Base-by-base conservation (phyloP, 805 yeast genomes). In the Saturnispora hagleri region DNA sequence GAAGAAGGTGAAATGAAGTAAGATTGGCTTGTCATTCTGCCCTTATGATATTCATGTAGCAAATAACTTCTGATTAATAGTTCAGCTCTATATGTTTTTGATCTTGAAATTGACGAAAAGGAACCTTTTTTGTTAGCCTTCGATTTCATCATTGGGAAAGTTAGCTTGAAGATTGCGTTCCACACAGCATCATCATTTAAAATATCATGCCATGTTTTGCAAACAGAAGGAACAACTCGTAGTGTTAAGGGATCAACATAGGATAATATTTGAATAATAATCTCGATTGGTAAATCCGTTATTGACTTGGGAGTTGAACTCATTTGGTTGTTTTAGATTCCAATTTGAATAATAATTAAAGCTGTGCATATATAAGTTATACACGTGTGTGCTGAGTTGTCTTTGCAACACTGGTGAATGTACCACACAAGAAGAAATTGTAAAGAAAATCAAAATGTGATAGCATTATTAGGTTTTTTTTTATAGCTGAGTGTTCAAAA, bases 101-200 rank as follows among this genome's bases (percentile, higher is more conserved):
- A 69, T n/a, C 74, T 63, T 2, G 77, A 65, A 12, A 74, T 62
- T 5, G 77, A 68, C 4, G 81, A 72, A 54, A 79, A 78, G 4
- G 43, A 50, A 27, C 43, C 28, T 22, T 47, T 36, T 31, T 17
- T 15, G 10, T 34, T 42, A 6, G 59, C 34, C 58, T 66, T 40
- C 8, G 44, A 41, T 7, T 22, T 24, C n/a, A 24, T 24, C 5
- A 69, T 66, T 1, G 71, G 70, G 55, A 74, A 75, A 46, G 68
- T 65, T 34, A 63, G 56, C 33, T 61, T 61, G 57, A 78, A 78
- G 6, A 78, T 71, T 38, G 66, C 69, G 54, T 65, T 63, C 83
- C 83, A 79, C 26, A 77, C 72, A 10, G 67, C 62, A 51, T 71
- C 69, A 57, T 77, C 77, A 50, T 68, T 67, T 2, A 76, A 68